Evolutionary conservation across 2,329 filamentous ascomycete species (phyloP), one percentile per base, ranked within the genome.

Genomic region (Fusarium duplospermum): DNA sequence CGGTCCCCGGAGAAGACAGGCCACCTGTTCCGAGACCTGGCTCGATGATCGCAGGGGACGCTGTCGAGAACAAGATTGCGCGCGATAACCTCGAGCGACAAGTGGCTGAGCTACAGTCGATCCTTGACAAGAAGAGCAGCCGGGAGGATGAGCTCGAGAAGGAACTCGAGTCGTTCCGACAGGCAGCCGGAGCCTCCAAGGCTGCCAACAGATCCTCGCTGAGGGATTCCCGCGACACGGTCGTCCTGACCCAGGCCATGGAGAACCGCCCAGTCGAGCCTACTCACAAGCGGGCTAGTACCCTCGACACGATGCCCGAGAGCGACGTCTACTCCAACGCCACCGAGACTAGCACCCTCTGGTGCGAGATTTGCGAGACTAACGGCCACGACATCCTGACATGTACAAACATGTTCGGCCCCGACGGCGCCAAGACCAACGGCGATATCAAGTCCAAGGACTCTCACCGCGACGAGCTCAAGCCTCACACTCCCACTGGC

Each of bases 331-430:
- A 92, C 82, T 93, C 93, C 40, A 90, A 89, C 31, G 89, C 90
- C 24, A 94, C 93, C 42, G 93, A 95, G 80, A 91, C 88, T 77
- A 93, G 91, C 81, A 90, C 88, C 18, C 88, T 95, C 72, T 97
- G 94, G 93, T 98, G 96, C 83, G 96, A 98, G 84, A 96, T 98
- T 71, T 98, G 96, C 84, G 95, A 98, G 85, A 94, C 93, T 36
- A 89, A 90, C 56, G 95, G 96, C 18, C 96, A 98, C 80, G 96
- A 98, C 78, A 98, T 98, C 70, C 87, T 98, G 66, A 97, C 94
- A 24, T 98, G 96, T 87, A 95, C 93, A 62, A 96, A 94, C 82
- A 96, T 98, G 92, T 96, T 94, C 82, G 91, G 88, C 3, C 80
- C 85, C 9, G 85, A 85, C 29, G 80, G 82, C 36, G 76, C 75